Evolutionary conservation across 192 early-diverging fungal species (phyloP).

Genomic region (Mortierella antarctica): DNA sequence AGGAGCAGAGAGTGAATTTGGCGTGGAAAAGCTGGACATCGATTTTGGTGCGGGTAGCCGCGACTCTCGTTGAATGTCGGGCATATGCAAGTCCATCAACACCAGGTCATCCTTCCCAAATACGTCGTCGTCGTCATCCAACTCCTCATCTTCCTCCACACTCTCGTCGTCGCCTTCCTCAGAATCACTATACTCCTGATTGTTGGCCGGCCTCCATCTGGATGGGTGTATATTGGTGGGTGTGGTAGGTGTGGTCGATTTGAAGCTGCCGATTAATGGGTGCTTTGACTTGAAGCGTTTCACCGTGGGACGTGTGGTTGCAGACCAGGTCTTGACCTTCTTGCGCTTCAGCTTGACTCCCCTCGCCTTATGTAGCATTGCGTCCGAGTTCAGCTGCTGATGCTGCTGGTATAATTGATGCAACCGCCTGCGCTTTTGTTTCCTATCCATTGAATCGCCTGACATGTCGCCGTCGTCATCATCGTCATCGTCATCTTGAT

Average conservation of each 20-base stretch:
- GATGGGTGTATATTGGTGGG: conserved; percentile 42
- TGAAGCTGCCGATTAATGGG: conserved; percentile 45
- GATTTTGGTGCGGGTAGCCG: conserved; percentile 26
- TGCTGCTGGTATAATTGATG: conserved; percentile 43
- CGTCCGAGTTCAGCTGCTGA: conserved; percentile 37
- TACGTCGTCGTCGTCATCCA: conserved; percentile 46
- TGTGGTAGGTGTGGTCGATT: conserved; percentile 36
- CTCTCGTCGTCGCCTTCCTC: conserved; percentile 50
- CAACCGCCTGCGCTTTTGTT: conserved; percentile 43
- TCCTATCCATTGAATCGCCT: conserved; percentile 37
- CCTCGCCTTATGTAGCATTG: conserved; percentile 42
- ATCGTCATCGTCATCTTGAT: conserved; percentile 35
- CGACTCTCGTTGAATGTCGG: conserved; percentile 33
- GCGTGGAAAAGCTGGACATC: conserved; percentile 31
- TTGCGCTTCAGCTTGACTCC: conserved; percentile 47
- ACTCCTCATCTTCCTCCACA: conserved; percentile 40
- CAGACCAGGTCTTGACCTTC: conserved; percentile 37
- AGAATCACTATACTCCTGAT: conserved; percentile 45
- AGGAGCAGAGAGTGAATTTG: conserved; percentile 15
- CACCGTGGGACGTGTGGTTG: conserved; percentile 43
- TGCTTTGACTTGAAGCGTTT: conserved; percentile 52
- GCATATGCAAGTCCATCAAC: conserved; percentile 51
- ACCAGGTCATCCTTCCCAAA: conserved; percentile 53
- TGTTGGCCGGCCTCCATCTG: conserved; percentile 46
- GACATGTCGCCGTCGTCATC: conserved; percentile 50